Base-by-base conservation (phyloP, 2,329 filamentous ascomycete species). In the Phyllosticta ampelicida region DNA sequence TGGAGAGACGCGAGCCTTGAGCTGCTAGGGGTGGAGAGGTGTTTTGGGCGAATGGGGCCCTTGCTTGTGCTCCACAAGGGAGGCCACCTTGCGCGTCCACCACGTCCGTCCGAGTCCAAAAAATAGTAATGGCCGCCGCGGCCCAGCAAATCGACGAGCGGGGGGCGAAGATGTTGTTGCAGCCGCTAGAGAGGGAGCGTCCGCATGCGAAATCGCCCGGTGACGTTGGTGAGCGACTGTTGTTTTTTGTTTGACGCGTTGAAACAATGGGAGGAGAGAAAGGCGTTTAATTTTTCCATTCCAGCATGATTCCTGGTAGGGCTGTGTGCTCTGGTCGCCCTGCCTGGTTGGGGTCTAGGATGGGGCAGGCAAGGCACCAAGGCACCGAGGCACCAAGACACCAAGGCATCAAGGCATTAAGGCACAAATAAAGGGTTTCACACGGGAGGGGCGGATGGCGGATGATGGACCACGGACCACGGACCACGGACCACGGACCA, bases 41-140 rank as follows among this genome's bases (percentile, higher is more conserved):
- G 36, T 44, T 44, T 44, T 44, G 36, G 36, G 36, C 36, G 13
- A 44, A 44, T 44, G 36, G 13, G 36, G 36, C 36, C 36, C 36
- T 44, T 44, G 36, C 36, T 44, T 44, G n/a, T 44, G 36, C 36
- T 44, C 36, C 36, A 44, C 36, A 44, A 44, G 36, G 36, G 55
- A 52, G 55, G 55, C 55, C 36, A 29, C 21, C 53, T 51, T 51
- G 51, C 51, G 53, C 52, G 55, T 44, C 36, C 36, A 44, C 36
- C 13, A 5, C 55, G 23, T 26, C 23, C 23, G 23, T 26, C 23
- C 23, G 23, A 26, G 23, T 26, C 23, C 16, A n/a, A 53, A 53
- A 58, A 53, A 48, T 57, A 53, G 36, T 26, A 48, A 58, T 53
- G 52, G 51, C 51, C 55, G 55, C 55, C 51, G 55, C 48, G 55